Evolutionary conservation across 2,329 filamentous ascomycete species (phyloP).

Genomic region (Pseudopithomyces maydicus): DNA sequence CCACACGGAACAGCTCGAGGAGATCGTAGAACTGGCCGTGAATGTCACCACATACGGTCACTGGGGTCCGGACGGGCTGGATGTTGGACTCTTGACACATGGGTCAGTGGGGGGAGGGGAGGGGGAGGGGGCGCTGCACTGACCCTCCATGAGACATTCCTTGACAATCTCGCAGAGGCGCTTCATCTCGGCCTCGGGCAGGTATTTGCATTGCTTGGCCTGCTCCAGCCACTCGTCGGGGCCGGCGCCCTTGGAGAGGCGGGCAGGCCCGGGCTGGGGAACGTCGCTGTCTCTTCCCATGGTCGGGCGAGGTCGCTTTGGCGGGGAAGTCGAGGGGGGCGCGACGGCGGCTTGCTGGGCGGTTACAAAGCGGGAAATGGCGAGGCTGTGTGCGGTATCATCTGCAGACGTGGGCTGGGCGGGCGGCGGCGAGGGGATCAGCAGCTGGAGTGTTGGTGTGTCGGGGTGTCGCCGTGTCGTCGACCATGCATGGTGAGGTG

Average conservation of each 20-base stretch:
- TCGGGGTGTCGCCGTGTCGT: too few species aligned
- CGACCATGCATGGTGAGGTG: constrained; percentile 23
- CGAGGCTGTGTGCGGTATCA: constrained; percentile 21
- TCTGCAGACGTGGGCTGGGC: constrained; percentile 15
- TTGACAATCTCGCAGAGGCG: constrained; percentile 98
- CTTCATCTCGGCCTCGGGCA: constrained; percentile 97
- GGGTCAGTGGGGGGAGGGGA: constrained; percentile 1
- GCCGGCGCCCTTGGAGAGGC: constrained; percentile 79
- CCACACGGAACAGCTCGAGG: constrained; percentile 93
- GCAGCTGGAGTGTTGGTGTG: too few species aligned
- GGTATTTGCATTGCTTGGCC: constrained; percentile 95
- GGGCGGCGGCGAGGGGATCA: constrained; percentile 8
- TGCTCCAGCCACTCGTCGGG: constrained; percentile 96
- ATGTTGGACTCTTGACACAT: constrained; percentile 84
- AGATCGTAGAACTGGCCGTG: constrained; percentile 99
- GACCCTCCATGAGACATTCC: constrained; percentile 98
- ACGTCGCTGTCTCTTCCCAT: constrained; percentile 65
- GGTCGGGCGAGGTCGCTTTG: constrained; percentile 9
- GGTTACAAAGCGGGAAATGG: constrained; percentile 37
- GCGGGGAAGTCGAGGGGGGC: constrained; percentile 22
- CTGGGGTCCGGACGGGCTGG: constrained; percentile 93
- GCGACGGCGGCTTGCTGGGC: constrained; percentile 29
- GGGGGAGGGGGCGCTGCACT: constrained; percentile 17
- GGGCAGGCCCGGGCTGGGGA: constrained; percentile 89
- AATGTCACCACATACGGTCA: constrained; percentile 97